Evolutionary conservation across 1,284 basidiomycete genomes (phyloP), one percentile per base, ranked within the genome.

Genomic region (Peniophora sp.): DNA sequence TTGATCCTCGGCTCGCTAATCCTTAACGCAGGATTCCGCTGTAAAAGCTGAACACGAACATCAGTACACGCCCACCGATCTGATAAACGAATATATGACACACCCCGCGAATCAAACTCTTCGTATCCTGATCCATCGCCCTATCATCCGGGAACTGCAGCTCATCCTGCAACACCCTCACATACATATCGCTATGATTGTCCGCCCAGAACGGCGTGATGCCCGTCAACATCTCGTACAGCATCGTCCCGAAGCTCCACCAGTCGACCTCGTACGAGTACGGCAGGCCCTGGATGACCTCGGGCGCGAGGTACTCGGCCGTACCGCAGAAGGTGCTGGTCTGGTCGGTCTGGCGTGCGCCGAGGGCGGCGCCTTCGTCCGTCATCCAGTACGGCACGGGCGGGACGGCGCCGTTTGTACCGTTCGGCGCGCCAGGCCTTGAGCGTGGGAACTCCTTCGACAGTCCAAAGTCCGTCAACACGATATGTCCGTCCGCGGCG

Each of bases 171-270:
- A 95, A 70, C 36, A 94, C 91, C 56, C 86, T 78, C 50, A 91
- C 85, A 71, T 97, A 97, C 93, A 97, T 97, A 61, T 96, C 88
- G 42, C 90, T 84, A 65, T 95, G 92, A 60, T 92, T 92, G 62
- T 91, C 87, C 18, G 91, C 89, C 87, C 88, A 94, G 68, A 93
- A 97, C 2, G 94, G 94, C 6, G 92, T 95, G 57, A 91, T 89
- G 34, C 91, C 92, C 39, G 86, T 89, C 65, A 92, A 71, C 83
- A 96, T 95, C 72, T 98, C 96, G 65, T 90, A 94, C 52, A 97
- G 72, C 87, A 98, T 97, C 54, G 94, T 97, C 17, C 95, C 95
- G 61, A 97, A 89, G 57, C 88, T 90, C 94, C 95, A 98, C 91
- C 93, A 96, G 65, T 98, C 95, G 18, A 96, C 92, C 59, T 95